Evolutionary conservation across 805 yeast genomes (phyloP).

Genomic region (Saturnispora silvae): DNA sequence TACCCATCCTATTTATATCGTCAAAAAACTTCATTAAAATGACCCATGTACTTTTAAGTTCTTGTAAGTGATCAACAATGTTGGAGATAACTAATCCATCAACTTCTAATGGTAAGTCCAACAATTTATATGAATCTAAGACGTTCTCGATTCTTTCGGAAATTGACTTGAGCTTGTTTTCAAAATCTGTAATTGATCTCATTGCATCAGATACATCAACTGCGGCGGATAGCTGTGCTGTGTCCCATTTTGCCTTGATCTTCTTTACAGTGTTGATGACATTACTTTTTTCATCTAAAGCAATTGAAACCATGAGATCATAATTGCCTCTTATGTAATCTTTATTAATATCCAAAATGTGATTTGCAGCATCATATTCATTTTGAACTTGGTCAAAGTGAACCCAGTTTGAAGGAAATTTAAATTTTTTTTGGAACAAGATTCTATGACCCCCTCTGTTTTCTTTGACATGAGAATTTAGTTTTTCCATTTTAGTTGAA

Average conservation of each 20-base stretch:
- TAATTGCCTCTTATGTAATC: conserved; percentile 4
- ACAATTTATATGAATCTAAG: conserved; percentile 25
- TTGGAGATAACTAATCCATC: conserved; percentile 22
- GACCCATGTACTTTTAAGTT: conserved; percentile 54
- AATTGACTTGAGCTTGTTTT: conserved; percentile 10
- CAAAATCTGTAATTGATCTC: conserved; percentile 23
- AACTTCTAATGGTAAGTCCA: conserved; percentile 17
- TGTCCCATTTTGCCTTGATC: conserved; percentile 6
- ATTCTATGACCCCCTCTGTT: conserved; percentile 21
- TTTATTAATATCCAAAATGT: background rate
- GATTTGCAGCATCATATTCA: conserved; percentile 20
- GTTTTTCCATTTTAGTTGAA: conserved; percentile 9
- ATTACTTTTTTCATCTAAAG: conserved; percentile 5
- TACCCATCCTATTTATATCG: conserved; percentile 33
- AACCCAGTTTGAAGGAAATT: conserved; percentile 45
- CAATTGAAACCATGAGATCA: conserved; percentile 5
- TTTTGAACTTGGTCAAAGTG: conserved; percentile 52
- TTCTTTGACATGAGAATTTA: conserved; percentile 17
- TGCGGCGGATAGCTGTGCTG: conserved; percentile 32
- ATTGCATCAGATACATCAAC: conserved; percentile 36
- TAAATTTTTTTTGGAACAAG: conserved; percentile 31
- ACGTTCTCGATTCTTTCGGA: conserved; percentile 16
- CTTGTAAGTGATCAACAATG: conserved; percentile 39
- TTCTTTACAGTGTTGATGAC: background rate
- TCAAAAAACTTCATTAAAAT: conserved; percentile 43